Evolutionary conservation across 78 protist species (phyloP).

Genomic region (Chrysochromulina parva): DNA sequence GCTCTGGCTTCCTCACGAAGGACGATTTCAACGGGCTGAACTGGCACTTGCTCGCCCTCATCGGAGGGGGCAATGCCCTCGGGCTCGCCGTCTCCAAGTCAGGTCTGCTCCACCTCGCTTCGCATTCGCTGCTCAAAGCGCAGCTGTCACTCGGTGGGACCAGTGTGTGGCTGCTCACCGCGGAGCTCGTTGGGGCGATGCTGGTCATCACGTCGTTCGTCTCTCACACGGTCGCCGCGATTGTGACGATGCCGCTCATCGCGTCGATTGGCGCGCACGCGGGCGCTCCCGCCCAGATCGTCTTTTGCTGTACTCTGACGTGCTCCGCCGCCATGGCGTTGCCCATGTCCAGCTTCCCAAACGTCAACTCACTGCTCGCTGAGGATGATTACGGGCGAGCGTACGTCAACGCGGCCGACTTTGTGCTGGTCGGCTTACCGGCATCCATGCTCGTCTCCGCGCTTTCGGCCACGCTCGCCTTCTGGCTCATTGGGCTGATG

Average conservation of each 20-base stretch:
- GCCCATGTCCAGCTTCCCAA: conserved; percentile 47
- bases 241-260: conserved; percentile 30
- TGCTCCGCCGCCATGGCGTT: conserved; percentile 46
- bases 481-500: too few relatives aligned
- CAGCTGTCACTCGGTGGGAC: too few relatives aligned
- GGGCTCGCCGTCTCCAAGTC: not conserved
- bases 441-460: too few relatives aligned
- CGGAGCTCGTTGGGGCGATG: not conserved
- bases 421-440: too few relatives aligned
- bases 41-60: conserved; percentile 25
- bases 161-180: too few relatives aligned
- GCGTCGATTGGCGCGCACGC: not conserved
- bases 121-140: too few relatives aligned
- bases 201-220: not conserved
- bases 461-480: too few relatives aligned
- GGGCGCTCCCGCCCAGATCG: not conserved
- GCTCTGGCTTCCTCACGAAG: conserved; percentile 5
- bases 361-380: not conserved
- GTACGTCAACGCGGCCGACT: too few relatives aligned
- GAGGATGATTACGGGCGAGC: not conserved
- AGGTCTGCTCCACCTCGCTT: too few relatives aligned
- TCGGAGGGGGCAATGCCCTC: conserved; percentile 45
- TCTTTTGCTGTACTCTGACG: not conserved
- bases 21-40: conserved; percentile 32
- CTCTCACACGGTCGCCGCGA: conserved; percentile 55